These are phyloP conservation scores for Plectosphaerella sp. DNA, from an alignment of 2,329 filamentous ascomycete genomes.

Conservation along the genomic window DNA sequence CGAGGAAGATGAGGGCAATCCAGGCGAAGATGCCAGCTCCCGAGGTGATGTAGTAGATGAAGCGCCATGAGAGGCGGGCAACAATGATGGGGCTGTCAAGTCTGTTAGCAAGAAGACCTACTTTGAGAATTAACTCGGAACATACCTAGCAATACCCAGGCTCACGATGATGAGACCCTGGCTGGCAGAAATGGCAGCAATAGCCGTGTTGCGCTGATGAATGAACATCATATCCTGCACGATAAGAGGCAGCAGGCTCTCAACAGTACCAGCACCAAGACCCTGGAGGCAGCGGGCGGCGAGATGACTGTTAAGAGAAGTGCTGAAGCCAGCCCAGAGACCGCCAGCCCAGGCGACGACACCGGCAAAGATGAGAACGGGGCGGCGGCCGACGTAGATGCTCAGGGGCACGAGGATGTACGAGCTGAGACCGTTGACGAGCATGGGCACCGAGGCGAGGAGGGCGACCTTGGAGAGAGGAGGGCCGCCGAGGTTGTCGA, in stretches of 20 bases:
- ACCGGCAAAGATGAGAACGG: constrained; percentile 26
- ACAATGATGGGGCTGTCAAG: constrained; percentile 20
- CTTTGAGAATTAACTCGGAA: neutral
- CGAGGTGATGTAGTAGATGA: constrained; percentile 28
- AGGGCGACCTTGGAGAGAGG: constrained; percentile 23
- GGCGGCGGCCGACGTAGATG: constrained; percentile 28
- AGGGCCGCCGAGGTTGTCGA: constrained; percentile 20
- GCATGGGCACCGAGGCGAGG: constrained; percentile 26
- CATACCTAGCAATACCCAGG: constrained; percentile 18
- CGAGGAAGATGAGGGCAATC: constrained; percentile 24
- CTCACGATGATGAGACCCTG: constrained; percentile 23
- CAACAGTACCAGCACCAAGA: constrained; percentile 27
- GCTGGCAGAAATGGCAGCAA: constrained; percentile 23
- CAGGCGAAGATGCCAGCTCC: constrained; percentile 24
- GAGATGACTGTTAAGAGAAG: constrained; percentile 22
- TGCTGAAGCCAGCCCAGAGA: constrained; percentile 28
- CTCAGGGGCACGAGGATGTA: constrained; percentile 33
- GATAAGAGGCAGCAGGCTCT: constrained; percentile 30
- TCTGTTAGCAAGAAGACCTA: neutral
- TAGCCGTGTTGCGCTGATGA: constrained; percentile 28
- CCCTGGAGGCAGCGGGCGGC: constrained; percentile 27
- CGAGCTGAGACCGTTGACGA: constrained; percentile 28
- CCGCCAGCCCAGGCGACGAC: constrained; percentile 28
- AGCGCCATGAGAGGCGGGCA: constrained; percentile 25
- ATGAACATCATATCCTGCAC: constrained; percentile 33